Conservation (phyloP, 139 green algal genomes). For the Yamagishiella unicocca region DNA sequence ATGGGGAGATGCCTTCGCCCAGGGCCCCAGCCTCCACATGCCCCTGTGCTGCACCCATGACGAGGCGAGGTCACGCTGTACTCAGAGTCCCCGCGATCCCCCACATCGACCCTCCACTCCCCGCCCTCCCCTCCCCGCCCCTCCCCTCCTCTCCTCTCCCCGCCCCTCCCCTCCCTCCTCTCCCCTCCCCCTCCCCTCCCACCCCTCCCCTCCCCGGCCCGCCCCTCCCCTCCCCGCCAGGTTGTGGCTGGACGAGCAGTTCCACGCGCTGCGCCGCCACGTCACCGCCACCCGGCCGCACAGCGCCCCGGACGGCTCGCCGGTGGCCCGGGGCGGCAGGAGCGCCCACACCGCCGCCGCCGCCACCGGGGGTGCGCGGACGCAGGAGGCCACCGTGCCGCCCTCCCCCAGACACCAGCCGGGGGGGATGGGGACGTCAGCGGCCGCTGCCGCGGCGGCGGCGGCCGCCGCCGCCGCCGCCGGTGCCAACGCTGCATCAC, state of each 20-base stretch:
- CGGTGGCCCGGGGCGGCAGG: background rate
- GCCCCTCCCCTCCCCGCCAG: background rate
- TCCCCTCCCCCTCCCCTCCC: background rate
- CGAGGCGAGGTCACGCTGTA: no score
- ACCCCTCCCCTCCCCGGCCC: background rate
- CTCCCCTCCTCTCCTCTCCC: background rate
- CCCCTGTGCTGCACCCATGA: no score
- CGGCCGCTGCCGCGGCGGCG: background rate
- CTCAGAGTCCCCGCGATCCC: no score
- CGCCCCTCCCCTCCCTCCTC: background rate
- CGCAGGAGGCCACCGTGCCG: background rate
- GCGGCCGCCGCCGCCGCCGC: background rate
- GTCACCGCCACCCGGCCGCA: background rate
- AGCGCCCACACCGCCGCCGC: background rate
- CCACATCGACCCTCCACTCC: no score
- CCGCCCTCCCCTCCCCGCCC: no score
- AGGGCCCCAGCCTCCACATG: no score
- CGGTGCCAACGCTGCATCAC: background rate
- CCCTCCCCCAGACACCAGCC: no score
- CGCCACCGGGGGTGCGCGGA: background rate
- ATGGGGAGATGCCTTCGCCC: no score
- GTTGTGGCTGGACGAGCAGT: constrained; percentile 48
- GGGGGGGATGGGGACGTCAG: background rate
- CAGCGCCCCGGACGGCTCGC: background rate
- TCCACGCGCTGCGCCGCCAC: constrained; percentile 15